Base-by-base conservation (phyloP, 1,284 basidiomycete species). In the Papiliotrema fonsecae region DNA sequence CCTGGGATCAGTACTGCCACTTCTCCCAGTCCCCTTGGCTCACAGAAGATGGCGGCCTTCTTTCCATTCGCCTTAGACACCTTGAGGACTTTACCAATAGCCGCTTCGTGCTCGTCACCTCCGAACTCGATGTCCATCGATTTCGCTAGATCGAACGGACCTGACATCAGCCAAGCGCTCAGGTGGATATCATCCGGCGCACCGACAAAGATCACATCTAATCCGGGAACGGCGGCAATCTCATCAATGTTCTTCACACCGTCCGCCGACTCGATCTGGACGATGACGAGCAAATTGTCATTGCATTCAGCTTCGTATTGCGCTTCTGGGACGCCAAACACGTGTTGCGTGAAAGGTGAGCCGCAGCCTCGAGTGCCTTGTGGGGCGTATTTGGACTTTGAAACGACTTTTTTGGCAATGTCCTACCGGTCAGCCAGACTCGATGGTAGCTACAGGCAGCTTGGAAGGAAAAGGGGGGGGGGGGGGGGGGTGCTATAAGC, bases 161-260 rank as follows among this genome's bases (percentile, higher is more conserved):
- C 58, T 58, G 47, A 31, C 4, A 44, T 54, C 11, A 54, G 52
- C 13, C 22, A 4, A 14, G 16, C 18, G 25, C 43, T 38, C 11
- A 24, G 19, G 30, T 2, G 27, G 27, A 43, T n/a, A 3, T 21
- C 4, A 4, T 10, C 0, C 16, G 2, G 13, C 4, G 39, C 42
- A 58, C 84, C 83, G 48, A 86, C 80, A 68, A 86, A 84, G 4
- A 81, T 69, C 7, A 78, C 77, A 45, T 81, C 79, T 76, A 85
- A 74, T 0, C 84, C 83, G 3, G 49, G 51, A 6, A 67, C 60
- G 4, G 55, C 55, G 22, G 43, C 44, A 38, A 67, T 67, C 35
- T 46, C 61, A 16, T 64, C 61, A 6, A 60, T 61, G 35, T 67
- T 67, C 43, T 58, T 50, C 6, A 67, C 19, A 10, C 58, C 65